Base-by-base conservation (phyloP, 495 filamentous ascomycete species). In the Hypoxylon cercidicola region DNA sequence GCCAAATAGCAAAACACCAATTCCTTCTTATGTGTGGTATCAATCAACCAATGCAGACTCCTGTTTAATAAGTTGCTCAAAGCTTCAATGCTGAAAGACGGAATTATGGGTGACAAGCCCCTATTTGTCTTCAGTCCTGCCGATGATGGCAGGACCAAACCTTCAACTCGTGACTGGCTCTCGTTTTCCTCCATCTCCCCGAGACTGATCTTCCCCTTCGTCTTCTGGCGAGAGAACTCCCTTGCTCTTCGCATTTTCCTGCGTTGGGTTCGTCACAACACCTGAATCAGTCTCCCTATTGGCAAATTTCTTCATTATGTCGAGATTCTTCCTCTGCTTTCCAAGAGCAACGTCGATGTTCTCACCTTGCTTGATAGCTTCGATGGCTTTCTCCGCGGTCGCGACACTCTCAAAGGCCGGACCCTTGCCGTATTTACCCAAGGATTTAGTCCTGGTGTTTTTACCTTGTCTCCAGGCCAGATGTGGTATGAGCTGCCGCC, bases 371-470 rank as follows among this genome's bases (percentile, higher is more conserved):
- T 39, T 73, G 40, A 79, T 69, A 51, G 75, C 78, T 13, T 74
- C 75, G 19, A 84, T 64, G 0, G 77, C 78, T 35, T 66, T 69
- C 69, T 78, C 71, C 1, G 82, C 81, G 23, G 57, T 73, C 13
- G 69, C 67, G 6, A 82, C 72, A 43, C 73, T 81, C 65, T 85
- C 81, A 59, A 82, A 85, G 7, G 76, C 75, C 1, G 72, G 77
- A 6, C 68, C 75, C 30, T 51, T 62, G n/a, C 48, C 54, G 13
- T 66, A 63, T 34, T 44, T 70, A 1, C 43, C 68, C 25, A 64
- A 46, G 1, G 56, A 54, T 21, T 50, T 62, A 19, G 28, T 35
- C 70, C 55, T 69, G 23, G 69, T 62, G 18, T 72, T 66, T 45
- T 77, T 73, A 15, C 68, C 59, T 28, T 65, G 39, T 9, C 64